These are phyloP conservation scores for Eucalyptus decipiens DNA, from an alignment of 345 rosid species.

Conservation along the genomic window DNA sequence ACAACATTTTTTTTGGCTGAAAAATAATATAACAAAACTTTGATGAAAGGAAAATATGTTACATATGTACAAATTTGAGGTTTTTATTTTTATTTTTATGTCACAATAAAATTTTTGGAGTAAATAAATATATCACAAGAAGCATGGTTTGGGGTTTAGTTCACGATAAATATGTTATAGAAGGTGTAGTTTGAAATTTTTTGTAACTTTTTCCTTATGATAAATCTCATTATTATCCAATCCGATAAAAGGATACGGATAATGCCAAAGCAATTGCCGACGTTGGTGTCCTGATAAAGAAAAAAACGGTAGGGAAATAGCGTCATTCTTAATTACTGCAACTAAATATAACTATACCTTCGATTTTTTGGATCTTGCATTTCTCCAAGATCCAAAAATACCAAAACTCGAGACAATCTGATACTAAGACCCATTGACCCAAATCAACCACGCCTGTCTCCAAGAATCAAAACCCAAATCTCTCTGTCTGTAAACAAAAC, in stretches of 20 bases:
- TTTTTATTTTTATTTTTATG: too few species aligned
- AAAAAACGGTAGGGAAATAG: not conserved
- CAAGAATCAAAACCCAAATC: not conserved
- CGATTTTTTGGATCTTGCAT: not conserved
- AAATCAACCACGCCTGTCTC: not conserved
- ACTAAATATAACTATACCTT: not conserved
- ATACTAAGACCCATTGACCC: not conserved
- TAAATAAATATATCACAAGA: too few species aligned
- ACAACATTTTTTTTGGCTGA: too few species aligned
- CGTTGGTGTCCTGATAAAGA: not conserved
- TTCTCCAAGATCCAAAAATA: not conserved
- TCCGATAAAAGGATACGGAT: not conserved
- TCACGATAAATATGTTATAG: too few species aligned
- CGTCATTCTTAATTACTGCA: not conserved
- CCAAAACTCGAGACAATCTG: not conserved
- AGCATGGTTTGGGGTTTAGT: too few species aligned
- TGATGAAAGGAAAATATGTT: too few species aligned
- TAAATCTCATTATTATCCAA: not conserved
- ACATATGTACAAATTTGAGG: accelerated
- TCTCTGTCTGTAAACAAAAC: not conserved
- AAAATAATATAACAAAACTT: too few species aligned
- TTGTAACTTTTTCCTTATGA: too few species aligned
- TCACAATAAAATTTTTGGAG: accelerated
- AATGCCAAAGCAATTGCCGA: not conserved
- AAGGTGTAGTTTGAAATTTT: too few species aligned